Evolutionary conservation across 2,329 filamentous ascomycete species (phyloP).

Genomic region (Teratosphaeriaceae sp.): DNA sequence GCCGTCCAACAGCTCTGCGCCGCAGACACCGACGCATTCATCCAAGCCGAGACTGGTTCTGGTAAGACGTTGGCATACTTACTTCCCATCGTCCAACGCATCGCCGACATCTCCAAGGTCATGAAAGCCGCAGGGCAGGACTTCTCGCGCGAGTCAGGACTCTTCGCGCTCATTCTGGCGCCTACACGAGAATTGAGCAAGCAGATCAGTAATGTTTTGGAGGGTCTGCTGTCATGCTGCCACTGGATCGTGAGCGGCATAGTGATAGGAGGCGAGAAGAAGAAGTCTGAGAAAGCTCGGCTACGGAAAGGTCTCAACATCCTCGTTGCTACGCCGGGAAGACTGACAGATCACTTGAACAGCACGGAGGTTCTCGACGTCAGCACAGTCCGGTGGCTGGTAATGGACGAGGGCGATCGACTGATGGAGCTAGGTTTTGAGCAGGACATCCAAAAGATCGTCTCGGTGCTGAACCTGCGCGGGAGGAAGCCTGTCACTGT

Average conservation of each 20-base stretch:
- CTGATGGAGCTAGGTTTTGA: constrained; percentile 98
- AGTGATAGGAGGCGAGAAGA: constrained; percentile 66
- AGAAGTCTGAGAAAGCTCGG: constrained; percentile 83
- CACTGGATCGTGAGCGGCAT: constrained; percentile 93
- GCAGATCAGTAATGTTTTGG: constrained; percentile 82
- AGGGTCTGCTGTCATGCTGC: constrained; percentile 77
- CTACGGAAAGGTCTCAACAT: constrained; percentile 94
- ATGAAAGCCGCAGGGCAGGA: constrained; percentile 36
- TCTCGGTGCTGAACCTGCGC: constrained; percentile 67
- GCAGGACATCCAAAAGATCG: constrained; percentile 82
- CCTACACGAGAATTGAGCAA: constrained; percentile 92
- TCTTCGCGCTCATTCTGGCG: constrained; percentile 91
- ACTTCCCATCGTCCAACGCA: constrained; percentile 81
- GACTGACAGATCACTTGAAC: constrained; percentile 83
- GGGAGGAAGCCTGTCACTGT: constrained; percentile 54
- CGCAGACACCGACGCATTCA: constrained; percentile 82
- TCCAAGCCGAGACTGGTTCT: constrained; percentile 94
- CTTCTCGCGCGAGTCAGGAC: constrained; percentile 75
- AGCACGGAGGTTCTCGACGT: constrained; percentile 87
- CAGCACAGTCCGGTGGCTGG: constrained; percentile 83
- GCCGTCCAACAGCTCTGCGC: constrained; percentile 74
- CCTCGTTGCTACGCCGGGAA: constrained; percentile 86
- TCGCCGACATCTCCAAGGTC: constrained; percentile 63
- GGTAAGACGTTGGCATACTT: constrained; percentile 97
- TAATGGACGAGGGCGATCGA: constrained; percentile 94